Evolutionary conservation across 2,329 filamentous ascomycete genomes (phyloP), one percentile per base, ranked within the genome.

Genomic region (Leptographium procerum): DNA sequence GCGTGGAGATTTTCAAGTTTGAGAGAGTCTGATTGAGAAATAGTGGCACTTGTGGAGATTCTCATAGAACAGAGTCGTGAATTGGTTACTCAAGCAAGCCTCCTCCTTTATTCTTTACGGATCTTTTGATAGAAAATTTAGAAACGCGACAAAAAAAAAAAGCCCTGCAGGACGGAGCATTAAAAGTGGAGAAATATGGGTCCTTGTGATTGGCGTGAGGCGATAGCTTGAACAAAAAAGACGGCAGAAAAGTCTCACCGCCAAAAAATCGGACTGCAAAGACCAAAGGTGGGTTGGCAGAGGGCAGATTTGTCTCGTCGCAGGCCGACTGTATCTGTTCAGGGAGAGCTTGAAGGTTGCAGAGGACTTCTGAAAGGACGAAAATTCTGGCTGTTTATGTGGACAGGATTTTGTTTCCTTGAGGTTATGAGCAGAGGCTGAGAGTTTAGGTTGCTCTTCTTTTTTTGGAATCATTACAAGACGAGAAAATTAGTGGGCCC

Each of bases 161-260:
- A 43, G 8, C 31, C 24, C n/a, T 51, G 52, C 47, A 48, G 52
- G 54, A 55, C 10, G 19, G 10, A 48, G 26, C 8, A 24, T 19
- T 24, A 3, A 7, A 24, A 43, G 43, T 22, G 28, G 40, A 29
- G 40, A 10, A n/a, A 7, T 7, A 48, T 24, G 16, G 7, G n/a
- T 2, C 2, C 2, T 24, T 36, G 24, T 58, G 29, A 62, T 63
- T 63, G 62, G 62, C 55, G 9, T 1, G 11, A 8, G n/a, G 19
- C 13, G n/a, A 26, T 8, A 55, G 57, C 52, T 53, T 14, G 22
- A 29, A 9, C 28, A 3, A 52, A 58, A 60, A 54, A 33, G 45
- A 36, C 57, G 61, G 61, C 62, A 64, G 59, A 62, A 64, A 51
- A 22, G 0, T 16, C 50, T 64, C 56, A 62, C 61, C 62, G 62